Percentiles rank a stretch among this genome's conserved stretches.
Evolutionary conservation across 176 grass and related monocot genomes (phyloP).

Genomic region (Echinochloa phyllopogon): DNA sequence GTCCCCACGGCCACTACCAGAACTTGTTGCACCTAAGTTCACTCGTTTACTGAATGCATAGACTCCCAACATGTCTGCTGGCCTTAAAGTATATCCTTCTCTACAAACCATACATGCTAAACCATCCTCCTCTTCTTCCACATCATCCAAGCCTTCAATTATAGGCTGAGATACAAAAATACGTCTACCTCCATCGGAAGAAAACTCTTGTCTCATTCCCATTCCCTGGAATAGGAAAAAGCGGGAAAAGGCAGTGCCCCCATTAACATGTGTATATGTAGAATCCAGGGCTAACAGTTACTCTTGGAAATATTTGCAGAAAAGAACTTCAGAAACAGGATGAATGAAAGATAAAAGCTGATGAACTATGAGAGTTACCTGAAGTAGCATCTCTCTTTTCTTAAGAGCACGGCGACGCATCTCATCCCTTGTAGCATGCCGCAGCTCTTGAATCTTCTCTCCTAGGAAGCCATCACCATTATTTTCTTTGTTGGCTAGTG

Average conservation of each 20-base stretch:
- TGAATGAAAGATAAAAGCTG: conserved; percentile 25
- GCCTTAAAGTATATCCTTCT: conserved; percentile 93
- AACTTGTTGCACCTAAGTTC: conserved; percentile 73
- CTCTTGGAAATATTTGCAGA: conserved; percentile 20
- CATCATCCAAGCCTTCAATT: conserved; percentile 93
- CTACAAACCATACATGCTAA: conserved; percentile 97
- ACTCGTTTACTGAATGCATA: conserved; percentile 95
- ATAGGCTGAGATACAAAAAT: conserved; percentile 89
- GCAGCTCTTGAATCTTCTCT: conserved; percentile 79
- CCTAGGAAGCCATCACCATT: conserved; percentile 89
- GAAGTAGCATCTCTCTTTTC: conserved; percentile 84
- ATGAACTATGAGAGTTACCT: conserved; percentile 58
- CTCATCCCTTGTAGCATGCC: conserved; percentile 89
- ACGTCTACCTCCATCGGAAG: conserved; percentile 88
- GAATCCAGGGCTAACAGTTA: neutral
- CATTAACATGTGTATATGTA: conserved; percentile 20
- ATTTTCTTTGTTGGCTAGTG: conserved; percentile 93
- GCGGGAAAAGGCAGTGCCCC: neutral
- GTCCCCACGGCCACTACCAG: conserved; percentile 76
- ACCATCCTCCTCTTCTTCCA: conserved; percentile 94
- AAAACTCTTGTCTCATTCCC: conserved; percentile 90
- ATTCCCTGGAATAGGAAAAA: conserved; percentile 56
- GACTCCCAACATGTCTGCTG: conserved; percentile 87
- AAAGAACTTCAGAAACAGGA: conserved; percentile 23
- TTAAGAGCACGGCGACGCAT: conserved; percentile 85